Evolutionary conservation across 75 land plant genomes (phyloP).

Genomic region (Pseudotsuga menziesii): DNA sequence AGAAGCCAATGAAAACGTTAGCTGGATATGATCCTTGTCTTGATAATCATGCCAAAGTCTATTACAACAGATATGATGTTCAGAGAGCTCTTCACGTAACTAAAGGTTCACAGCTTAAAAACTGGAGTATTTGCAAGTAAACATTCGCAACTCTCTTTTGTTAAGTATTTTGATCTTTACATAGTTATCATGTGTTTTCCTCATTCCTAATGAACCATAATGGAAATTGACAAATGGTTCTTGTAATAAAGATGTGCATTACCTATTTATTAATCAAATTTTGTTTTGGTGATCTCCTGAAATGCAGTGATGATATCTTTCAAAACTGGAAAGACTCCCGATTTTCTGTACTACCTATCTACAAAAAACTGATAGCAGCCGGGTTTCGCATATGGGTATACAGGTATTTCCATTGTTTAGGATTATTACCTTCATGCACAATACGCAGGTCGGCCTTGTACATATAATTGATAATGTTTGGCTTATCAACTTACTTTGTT

Average conservation of each 20-base stretch:
- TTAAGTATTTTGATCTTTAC: not conserved
- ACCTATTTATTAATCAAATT: not conserved
- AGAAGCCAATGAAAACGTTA: too few relatives aligned
- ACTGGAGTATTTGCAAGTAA: conserved; percentile 73
- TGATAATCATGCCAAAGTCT: conserved; percentile 39
- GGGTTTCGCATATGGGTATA: conserved; percentile 61
- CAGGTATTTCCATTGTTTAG: conserved; percentile 23
- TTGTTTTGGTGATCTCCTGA: not conserved
- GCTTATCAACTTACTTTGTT: not conserved
- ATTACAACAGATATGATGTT: conserved; percentile 48
- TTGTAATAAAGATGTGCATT: too few relatives aligned
- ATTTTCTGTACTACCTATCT: conserved; percentile 41
- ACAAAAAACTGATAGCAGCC: conserved; percentile 52
- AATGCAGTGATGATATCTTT: not conserved
- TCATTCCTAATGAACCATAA: not conserved
- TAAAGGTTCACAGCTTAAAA: conserved; percentile 33
- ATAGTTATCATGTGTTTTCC: too few relatives aligned
- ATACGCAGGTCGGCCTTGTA: not conserved
- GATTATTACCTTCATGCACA: not conserved
- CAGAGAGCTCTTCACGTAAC: conserved; percentile 56
- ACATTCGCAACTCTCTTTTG: not conserved
- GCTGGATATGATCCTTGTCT: conserved; percentile 37
- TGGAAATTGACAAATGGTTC: not conserved
- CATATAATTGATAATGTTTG: too few relatives aligned
- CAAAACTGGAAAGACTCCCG: conserved; percentile 6